Conservation (phyloP, 2,329 filamentous ascomycete genomes). For the Ophioceras dolichostomum region DNA sequence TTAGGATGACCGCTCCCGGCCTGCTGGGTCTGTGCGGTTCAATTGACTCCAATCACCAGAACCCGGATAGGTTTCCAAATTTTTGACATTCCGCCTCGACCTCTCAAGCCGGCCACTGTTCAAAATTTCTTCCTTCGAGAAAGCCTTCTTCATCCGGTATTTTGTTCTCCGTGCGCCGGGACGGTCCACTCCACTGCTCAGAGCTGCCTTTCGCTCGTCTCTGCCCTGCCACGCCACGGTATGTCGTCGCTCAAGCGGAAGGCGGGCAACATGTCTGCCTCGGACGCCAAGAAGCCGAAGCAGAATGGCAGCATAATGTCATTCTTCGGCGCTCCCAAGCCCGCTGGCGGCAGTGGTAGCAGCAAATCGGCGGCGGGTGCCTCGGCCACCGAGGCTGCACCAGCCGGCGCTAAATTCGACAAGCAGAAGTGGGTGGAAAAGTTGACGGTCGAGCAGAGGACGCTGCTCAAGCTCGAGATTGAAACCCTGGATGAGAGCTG, state of each 20-base stretch:
- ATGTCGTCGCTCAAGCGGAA: conserved; percentile 58
- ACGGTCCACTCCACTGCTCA: too few relatives aligned
- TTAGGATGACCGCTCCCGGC: too few relatives aligned
- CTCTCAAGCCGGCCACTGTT: too few relatives aligned
- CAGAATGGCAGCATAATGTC: conserved; percentile 71
- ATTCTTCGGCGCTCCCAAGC: conserved; percentile 70
- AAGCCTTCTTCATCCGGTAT: too few relatives aligned
- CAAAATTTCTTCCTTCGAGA: too few relatives aligned
- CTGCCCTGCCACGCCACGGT: neutral
- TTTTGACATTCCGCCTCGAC: too few relatives aligned
- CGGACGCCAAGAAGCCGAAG: conserved; percentile 58
- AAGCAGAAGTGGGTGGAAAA: conserved; percentile 81
- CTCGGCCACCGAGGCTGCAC: conserved; percentile 5
- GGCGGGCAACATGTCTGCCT: conserved; percentile 31
- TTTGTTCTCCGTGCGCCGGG: too few relatives aligned
- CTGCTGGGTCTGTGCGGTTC: too few relatives aligned
- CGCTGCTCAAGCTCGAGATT: conserved; percentile 78
- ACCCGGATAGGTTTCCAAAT: too few relatives aligned
- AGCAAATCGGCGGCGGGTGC: conserved; percentile 10
- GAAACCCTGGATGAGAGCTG: conserved; percentile 85
- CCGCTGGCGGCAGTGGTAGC: conserved; percentile 12
- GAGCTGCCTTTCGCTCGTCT: too few relatives aligned
- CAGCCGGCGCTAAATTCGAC: conserved; percentile 52
- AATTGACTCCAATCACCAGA: too few relatives aligned
- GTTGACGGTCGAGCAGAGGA: conserved; percentile 69